Evolutionary conservation across 345 rosid species (phyloP).

Genomic region (Sisymbrium altissimum): DNA sequence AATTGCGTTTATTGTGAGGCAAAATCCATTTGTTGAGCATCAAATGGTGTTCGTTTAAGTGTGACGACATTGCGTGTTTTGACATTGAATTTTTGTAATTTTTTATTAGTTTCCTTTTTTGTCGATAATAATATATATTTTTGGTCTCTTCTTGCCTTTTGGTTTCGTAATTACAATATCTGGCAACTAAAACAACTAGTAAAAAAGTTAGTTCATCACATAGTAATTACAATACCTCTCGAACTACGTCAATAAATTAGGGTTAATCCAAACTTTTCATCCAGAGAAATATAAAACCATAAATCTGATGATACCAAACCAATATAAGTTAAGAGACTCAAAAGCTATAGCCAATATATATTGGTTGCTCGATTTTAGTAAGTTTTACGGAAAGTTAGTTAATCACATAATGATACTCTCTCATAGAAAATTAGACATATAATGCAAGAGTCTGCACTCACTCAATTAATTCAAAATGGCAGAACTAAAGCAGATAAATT

Average conservation of each 20-base stretch:
- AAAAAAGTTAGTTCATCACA: background rate
- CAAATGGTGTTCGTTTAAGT: background rate
- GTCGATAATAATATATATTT: background rate
- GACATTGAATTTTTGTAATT: background rate
- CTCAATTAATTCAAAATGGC: background rate
- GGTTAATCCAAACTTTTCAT: background rate
- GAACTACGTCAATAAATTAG: background rate
- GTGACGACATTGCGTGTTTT: background rate
- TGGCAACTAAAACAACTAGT: background rate
- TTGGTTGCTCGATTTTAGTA: too few relatives aligned
- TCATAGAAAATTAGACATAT: background rate
- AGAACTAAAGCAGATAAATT: background rate
- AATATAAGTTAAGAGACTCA: too few relatives aligned
- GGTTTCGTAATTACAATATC: background rate
- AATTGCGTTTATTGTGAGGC: background rate
- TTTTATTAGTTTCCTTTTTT: background rate
- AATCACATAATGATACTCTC: background rate
- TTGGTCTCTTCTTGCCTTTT: background rate
- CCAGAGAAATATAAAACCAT: background rate
- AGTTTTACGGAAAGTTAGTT: background rate
- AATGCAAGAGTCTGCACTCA: background rate
- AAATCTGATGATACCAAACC: too few relatives aligned
- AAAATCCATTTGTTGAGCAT: background rate
- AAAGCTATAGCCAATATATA: too few relatives aligned
- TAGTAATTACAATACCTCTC: background rate